Conservation (phyloP, 495 filamentous ascomycete species). For the Neohortaea acidophila region DNA sequence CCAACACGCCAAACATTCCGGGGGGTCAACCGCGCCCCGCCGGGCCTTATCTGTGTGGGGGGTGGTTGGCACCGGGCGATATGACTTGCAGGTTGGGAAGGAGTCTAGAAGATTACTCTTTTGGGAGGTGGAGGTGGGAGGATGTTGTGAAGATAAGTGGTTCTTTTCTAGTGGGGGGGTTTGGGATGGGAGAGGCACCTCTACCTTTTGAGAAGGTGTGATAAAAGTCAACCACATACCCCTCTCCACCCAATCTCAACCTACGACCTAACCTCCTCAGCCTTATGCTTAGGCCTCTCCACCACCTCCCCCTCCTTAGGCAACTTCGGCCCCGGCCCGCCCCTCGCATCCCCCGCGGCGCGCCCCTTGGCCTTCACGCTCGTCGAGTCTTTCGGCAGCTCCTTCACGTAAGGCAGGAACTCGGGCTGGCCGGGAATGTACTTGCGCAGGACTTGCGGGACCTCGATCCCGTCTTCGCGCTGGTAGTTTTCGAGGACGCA, state of each 20-base stretch:
- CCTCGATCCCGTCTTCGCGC: constrained; percentile 67
- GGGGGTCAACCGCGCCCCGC: too few species aligned
- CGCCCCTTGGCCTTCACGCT: constrained; percentile 27
- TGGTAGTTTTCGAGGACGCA: constrained; percentile 96
- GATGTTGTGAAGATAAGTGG: too few species aligned
- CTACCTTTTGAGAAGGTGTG: too few species aligned
- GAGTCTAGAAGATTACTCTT: too few species aligned
- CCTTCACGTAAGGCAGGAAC: constrained; percentile 77
- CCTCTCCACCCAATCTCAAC: neutral
- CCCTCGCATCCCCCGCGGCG: constrained; percentile 5
- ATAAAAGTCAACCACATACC: neutral
- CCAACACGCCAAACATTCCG: too few species aligned
- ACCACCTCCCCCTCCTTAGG: constrained; percentile 16
- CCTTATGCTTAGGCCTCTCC: constrained; percentile 17
- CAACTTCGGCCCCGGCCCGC: constrained; percentile 8
- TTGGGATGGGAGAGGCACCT: too few species aligned
- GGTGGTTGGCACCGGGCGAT: too few species aligned
- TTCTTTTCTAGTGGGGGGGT: too few species aligned
- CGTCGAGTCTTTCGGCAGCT: constrained; percentile 60
- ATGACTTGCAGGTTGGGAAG: too few species aligned
- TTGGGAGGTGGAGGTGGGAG: too few species aligned
- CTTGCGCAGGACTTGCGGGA: constrained; percentile 76
- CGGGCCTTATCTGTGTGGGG: too few species aligned
- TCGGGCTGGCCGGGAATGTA: constrained; percentile 82
- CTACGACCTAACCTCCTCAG: constrained; percentile 12